phyloP scores from a whole-genome alignment of 768 basidiomycete genomes.

The Amanita pseudoporphyria region DNA sequence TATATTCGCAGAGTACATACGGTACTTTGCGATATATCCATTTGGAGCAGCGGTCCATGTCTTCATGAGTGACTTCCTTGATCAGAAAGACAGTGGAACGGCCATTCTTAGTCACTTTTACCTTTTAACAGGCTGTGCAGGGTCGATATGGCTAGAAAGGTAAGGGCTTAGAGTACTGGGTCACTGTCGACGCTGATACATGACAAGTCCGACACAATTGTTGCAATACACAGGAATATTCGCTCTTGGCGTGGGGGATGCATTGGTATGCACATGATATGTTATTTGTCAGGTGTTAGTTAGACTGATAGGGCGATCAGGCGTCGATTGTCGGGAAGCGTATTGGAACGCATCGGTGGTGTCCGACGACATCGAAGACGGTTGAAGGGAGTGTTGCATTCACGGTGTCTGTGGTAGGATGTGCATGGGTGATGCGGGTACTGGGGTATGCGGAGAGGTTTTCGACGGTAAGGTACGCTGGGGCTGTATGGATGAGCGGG shows the following conservation, averaged over 20 bases:
- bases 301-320: constrained; percentile 24
- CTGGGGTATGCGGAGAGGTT: constrained; percentile 64
- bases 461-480: constrained; percentile 63
- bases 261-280: constrained; percentile 50
- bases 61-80: constrained; percentile 97
- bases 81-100: constrained; percentile 89
- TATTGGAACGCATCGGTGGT: constrained; percentile 77
- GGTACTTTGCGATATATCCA: constrained; percentile 97
- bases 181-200: not conserved
- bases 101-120: constrained; percentile 98
- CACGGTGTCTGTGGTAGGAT: constrained; percentile 54
- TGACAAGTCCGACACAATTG: constrained; percentile 29
- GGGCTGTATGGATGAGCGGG: constrained; percentile 43
- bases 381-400: constrained; percentile 88
- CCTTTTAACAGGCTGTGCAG: constrained; percentile 89
- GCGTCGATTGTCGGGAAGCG: constrained; percentile 90
- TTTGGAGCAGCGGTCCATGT: constrained; percentile 89
- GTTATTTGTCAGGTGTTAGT: not conserved
- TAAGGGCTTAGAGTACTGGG: constrained; percentile 24
- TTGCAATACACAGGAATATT: constrained; percentile 78
- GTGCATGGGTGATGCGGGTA: constrained; percentile 62
- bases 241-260: constrained; percentile 88
- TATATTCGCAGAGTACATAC: constrained; percentile 93
- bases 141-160: constrained; percentile 94
- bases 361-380: constrained; percentile 75